Conservation (phyloP, 257 asterid species). For the Cinchona pubescens region DNA sequence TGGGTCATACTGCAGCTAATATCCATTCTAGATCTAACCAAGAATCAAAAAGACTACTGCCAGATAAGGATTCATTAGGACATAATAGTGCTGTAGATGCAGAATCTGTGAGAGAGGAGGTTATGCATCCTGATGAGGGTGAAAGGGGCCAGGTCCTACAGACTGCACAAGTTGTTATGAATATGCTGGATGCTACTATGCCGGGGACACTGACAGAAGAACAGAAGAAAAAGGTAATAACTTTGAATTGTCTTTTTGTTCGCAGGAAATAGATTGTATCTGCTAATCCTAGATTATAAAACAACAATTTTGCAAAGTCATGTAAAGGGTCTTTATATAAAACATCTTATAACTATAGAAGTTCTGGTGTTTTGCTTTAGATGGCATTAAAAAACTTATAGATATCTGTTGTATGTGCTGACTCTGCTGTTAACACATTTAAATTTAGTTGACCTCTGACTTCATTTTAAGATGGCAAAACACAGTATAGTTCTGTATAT, state of each 20-base stretch:
- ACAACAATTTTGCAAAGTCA: background rate
- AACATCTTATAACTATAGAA: background rate
- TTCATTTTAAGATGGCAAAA: background rate
- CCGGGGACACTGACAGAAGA: slow-evolving; percentile 71
- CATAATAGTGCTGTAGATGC: slow-evolving; percentile 33
- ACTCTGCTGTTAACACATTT: background rate
- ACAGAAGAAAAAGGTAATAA: slow-evolving; percentile 72
- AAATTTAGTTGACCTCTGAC: background rate
- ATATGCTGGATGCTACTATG: slow-evolving; percentile 79
- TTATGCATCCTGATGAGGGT: slow-evolving; percentile 31
- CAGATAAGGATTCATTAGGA: slow-evolving; percentile 21
- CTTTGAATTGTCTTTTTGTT: slow-evolving; percentile 13
- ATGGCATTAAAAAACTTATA: background rate
- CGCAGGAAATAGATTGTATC: slow-evolving; percentile 13
- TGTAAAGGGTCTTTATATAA: background rate
- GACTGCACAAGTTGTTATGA: slow-evolving; percentile 70
- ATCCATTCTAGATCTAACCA: slow-evolving; percentile 30
- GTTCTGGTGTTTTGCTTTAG: background rate
- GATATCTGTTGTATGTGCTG: background rate
- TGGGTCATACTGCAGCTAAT: slow-evolving; percentile 24
- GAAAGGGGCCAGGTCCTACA: slow-evolving; percentile 68
- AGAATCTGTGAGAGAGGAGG: slow-evolving; percentile 34
- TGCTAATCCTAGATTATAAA: background rate
- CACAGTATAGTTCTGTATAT: background rate
- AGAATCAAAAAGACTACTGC: slow-evolving; percentile 29